Conservation (phyloP, 176 grass and related monocot species). For the Puya raimondii region DNA sequence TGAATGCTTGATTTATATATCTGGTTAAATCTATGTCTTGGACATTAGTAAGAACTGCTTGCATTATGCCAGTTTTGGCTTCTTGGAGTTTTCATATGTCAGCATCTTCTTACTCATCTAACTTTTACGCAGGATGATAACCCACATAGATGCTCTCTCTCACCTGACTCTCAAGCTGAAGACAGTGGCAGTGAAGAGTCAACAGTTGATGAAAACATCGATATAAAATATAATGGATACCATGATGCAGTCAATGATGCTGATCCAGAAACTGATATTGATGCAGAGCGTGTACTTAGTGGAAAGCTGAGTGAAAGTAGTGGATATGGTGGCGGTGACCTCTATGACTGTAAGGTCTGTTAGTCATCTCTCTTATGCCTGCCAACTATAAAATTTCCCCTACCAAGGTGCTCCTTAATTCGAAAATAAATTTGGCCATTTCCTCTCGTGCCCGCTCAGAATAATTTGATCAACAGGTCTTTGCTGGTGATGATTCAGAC, state of each 20-base stretch:
- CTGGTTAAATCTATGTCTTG: too few species aligned
- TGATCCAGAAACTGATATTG: slow-evolving; percentile 75
- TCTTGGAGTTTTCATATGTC: too few species aligned
- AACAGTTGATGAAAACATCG: slow-evolving; percentile 52
- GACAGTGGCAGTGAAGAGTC: slow-evolving; percentile 82
- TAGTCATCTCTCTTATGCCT: slow-evolving; percentile 9
- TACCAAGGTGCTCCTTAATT: neutral
- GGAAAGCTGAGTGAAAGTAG: slow-evolving; percentile 96
- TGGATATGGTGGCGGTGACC: slow-evolving; percentile 48
- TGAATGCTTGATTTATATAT: too few species aligned
- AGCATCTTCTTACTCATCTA: neutral
- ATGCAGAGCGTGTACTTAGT: slow-evolving; percentile 39
- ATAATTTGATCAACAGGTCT: slow-evolving; percentile 34
- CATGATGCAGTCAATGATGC: slow-evolving; percentile 73
- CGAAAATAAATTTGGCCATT: neutral
- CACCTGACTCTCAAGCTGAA: slow-evolving; percentile 78
- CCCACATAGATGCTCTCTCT: slow-evolving; percentile 59
- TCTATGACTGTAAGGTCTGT: slow-evolving; percentile 77
- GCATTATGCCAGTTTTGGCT: neutral
- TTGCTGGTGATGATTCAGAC: slow-evolving; percentile 53
- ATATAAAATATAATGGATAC: slow-evolving; percentile 79
- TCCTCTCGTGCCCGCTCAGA: neutral
- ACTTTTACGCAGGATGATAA: slow-evolving; percentile 64
- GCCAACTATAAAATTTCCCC: neutral
- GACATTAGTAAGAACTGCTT: neutral